Percentiles rank a stretch among this genome's conserved stretches.
phyloP scores from a whole-genome alignment of 2,329 filamentous ascomycete species.

The Dactylellina drechsleri region DNA sequence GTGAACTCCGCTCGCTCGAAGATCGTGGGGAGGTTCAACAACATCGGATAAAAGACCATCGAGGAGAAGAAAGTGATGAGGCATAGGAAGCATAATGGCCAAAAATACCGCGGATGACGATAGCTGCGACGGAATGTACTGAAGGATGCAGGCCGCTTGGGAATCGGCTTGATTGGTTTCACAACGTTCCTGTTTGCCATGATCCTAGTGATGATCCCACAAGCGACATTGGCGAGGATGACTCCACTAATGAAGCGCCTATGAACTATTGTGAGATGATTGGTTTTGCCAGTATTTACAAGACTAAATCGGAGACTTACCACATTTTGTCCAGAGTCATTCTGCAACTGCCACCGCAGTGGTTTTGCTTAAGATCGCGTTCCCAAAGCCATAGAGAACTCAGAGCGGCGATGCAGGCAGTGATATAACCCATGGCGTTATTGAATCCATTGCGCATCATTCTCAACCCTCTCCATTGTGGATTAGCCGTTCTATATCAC shows the following conservation, averaged over 20 bases:
- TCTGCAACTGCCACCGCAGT: slow-evolving; percentile 13
- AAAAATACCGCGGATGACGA: slow-evolving; percentile 14
- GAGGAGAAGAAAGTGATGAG: slow-evolving; percentile 21
- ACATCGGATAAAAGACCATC: slow-evolving; percentile 22
- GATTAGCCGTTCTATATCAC: slow-evolving; percentile 15
- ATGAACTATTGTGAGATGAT: background rate
- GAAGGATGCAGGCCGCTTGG: slow-evolving; percentile 21
- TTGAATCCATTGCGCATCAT: slow-evolving; percentile 21
- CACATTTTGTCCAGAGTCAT: slow-evolving; percentile 17
- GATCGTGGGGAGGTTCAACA: slow-evolving; percentile 22
- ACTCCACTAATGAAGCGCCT: slow-evolving; percentile 28
- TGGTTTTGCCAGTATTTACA: background rate
- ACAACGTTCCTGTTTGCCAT: background rate
- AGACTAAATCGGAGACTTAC: slow-evolving; percentile 9
- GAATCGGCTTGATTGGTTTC: slow-evolving; percentile 5
- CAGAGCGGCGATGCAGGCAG: slow-evolving; percentile 1
- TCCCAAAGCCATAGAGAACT: slow-evolving; percentile 22
- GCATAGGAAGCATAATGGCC: slow-evolving; percentile 16
- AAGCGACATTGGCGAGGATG: background rate
- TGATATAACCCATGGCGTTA: slow-evolving; percentile 13
- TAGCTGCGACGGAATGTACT: slow-evolving; percentile 14
- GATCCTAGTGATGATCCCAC: slow-evolving; percentile 8
- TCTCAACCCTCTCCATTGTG: slow-evolving; percentile 33
- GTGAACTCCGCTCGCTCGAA: slow-evolving; percentile 1
- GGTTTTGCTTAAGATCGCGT: background rate